Evolutionary conservation across 2,329 filamentous ascomycete genomes (phyloP).

Genomic region (Massarina eburnea): DNA sequence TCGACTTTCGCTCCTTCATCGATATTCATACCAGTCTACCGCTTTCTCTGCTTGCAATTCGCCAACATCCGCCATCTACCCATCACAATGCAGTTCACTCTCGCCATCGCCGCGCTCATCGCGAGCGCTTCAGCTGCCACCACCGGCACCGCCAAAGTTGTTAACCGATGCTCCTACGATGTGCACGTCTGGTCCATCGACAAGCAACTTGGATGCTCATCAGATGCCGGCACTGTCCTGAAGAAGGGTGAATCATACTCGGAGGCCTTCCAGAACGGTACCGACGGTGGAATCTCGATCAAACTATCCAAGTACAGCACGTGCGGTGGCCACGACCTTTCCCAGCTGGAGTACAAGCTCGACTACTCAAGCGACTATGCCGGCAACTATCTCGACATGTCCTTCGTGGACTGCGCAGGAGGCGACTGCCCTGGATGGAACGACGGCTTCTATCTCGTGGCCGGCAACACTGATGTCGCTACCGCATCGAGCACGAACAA

Average conservation of each 20-base stretch:
- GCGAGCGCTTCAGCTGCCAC: constrained; percentile 28
- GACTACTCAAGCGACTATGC: constrained; percentile 11
- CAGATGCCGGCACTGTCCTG: constrained; percentile 23
- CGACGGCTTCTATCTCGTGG: constrained; percentile 38
- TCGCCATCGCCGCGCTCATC: constrained; percentile 33
- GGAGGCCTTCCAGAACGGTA: constrained; percentile 31
- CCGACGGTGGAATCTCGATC: constrained; percentile 38
- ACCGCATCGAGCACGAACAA: constrained; percentile 19
- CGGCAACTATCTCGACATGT: constrained; percentile 42
- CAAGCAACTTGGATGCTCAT: constrained; percentile 28
- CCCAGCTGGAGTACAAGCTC: constrained; percentile 44
- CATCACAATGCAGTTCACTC: constrained; percentile 37
- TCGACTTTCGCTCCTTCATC: constrained; percentile 41
- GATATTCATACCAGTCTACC: constrained; percentile 21
- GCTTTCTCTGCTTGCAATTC: constrained; percentile 11
- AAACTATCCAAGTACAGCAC: constrained; percentile 40
- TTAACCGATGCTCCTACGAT: constrained; percentile 42
- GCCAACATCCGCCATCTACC: constrained; percentile 12
- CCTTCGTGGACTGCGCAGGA: constrained; percentile 38
- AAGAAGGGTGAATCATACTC: constrained; percentile 32
- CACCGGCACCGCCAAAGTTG: constrained; percentile 25
- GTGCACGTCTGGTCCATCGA: constrained; percentile 45
- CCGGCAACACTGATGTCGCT: constrained; percentile 17
- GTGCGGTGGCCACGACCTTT: constrained; percentile 33
- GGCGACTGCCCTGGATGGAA: constrained; percentile 35